A percentile compares a stretch with the other conserved stretches of the same genome.
Evolutionary conservation across 1,139 yeast species (phyloP).

Genomic region (Geotrichum bryndzae): DNA sequence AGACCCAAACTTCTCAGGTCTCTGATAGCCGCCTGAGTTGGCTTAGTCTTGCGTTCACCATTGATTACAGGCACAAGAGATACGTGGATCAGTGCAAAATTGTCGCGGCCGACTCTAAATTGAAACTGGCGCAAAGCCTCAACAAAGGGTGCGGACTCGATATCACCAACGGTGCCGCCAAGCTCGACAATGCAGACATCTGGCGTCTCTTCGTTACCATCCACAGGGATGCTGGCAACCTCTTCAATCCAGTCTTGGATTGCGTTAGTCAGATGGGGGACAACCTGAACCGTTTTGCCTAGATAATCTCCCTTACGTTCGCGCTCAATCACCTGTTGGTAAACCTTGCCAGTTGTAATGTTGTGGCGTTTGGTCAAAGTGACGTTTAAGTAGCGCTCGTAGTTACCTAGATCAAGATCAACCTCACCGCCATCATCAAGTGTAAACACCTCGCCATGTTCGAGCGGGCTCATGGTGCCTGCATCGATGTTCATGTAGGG

Average conservation of each 20-base stretch:
- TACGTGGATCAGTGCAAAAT: constrained; percentile 93
- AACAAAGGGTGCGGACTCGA: constrained; percentile 96
- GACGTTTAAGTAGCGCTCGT: constrained; percentile 91
- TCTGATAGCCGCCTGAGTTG: constrained; percentile 97
- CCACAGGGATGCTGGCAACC: constrained; percentile 88
- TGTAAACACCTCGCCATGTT: constrained; percentile 98
- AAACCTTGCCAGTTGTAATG: constrained; percentile 96
- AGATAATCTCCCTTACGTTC: constrained; percentile 96
- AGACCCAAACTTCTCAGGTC: constrained; percentile 93
- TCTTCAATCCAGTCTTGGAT: constrained; percentile 98
- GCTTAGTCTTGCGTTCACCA: constrained; percentile 98
- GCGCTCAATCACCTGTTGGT: constrained; percentile 85
- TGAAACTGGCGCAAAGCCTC: constrained; percentile 98
- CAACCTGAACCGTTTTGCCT: constrained; percentile 98
- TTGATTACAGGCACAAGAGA: constrained; percentile 95
- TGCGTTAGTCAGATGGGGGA: constrained; percentile 94
- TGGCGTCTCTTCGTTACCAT: constrained; percentile 72
- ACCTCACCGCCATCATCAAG: constrained; percentile 98
- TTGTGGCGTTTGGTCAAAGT: constrained; percentile 91
- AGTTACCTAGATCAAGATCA: constrained; percentile 94
- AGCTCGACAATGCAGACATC: constrained; percentile 94
- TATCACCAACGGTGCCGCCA: constrained; percentile 99
- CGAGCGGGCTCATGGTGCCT: constrained; percentile 98
- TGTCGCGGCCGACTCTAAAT: constrained; percentile 89
- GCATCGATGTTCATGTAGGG: constrained; percentile 99